Percentiles rank a stretch among this genome's conserved stretches.
phyloP scores from a whole-genome alignment of 1,284 basidiomycete species.

The Heterobasidion annosum region DNA sequence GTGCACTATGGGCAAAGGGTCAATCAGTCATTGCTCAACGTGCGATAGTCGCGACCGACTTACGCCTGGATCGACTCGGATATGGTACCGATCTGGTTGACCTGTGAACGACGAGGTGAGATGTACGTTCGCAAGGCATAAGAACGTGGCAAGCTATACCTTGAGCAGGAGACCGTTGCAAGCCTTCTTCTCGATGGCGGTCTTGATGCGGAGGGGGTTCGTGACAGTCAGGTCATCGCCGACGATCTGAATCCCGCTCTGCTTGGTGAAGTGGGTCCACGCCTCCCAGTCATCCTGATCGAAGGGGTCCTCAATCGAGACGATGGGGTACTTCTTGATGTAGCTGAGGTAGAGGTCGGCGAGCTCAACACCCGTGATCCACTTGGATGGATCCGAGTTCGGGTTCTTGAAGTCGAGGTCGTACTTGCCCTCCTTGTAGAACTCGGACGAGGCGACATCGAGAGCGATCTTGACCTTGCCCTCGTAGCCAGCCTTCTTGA shows the following conservation, averaged over 20 bases:
- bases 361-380: constrained; percentile 90
- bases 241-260: constrained; percentile 82
- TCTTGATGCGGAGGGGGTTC: constrained; percentile 97
- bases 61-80: constrained; percentile 96
- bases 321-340: constrained; percentile 89
- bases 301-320: constrained; percentile 99
- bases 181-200: constrained; percentile 98
- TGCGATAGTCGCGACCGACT: constrained; percentile 19
- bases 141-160: constrained; percentile 26
- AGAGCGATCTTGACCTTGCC: constrained; percentile 99
- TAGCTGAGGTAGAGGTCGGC: constrained; percentile 88
- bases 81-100: constrained; percentile 99
- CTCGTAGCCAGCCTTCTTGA: constrained; percentile 96
- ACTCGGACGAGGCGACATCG: constrained; percentile 98
- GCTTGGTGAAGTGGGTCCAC: constrained; percentile 87
- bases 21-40: neutral
- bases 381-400: constrained; percentile 96
- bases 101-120: constrained; percentile 25
- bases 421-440: constrained; percentile 99
- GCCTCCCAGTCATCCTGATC: constrained; percentile 99
- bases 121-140: neutral
- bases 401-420: constrained; percentile 99
- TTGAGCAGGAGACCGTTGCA: constrained; percentile 99
- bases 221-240: constrained; percentile 99
- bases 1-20: constrained; percentile 49